phyloP scores from a whole-genome alignment of 768 basidiomycete species.

The Gloeophyllum trabeum region DNA sequence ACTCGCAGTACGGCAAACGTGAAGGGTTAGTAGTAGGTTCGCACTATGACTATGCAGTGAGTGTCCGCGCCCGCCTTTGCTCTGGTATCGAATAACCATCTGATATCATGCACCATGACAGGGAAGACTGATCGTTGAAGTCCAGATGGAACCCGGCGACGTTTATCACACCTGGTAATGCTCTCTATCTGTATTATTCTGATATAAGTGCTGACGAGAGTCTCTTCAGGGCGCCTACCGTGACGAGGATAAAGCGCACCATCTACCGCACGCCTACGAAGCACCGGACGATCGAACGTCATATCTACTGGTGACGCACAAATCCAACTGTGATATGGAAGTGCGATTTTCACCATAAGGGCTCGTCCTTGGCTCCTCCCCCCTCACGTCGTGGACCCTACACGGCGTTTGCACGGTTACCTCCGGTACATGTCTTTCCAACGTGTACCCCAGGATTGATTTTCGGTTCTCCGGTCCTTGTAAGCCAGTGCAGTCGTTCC shows the following conservation, averaged over 20 bases:
- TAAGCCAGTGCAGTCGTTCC: too few relatives aligned
- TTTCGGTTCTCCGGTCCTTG: too few relatives aligned
- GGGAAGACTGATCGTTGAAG: slow-evolving; percentile 78
- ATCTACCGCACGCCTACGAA: slow-evolving; percentile 33
- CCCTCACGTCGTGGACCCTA: too few relatives aligned
- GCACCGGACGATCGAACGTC: slow-evolving; percentile 58
- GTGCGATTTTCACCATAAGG: too few relatives aligned
- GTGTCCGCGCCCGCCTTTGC: too few relatives aligned
- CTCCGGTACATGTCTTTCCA: too few relatives aligned
- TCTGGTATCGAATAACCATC: not conserved
- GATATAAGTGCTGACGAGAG: not conserved
- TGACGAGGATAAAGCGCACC: slow-evolving; percentile 69
- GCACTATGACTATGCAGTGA: slow-evolving; percentile 57
- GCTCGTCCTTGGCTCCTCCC: too few relatives aligned
- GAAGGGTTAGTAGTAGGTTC: slow-evolving; percentile 78
- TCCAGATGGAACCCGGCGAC: slow-evolving; percentile 63
- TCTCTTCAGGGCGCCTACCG: slow-evolving; percentile 30
- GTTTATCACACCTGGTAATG: slow-evolving; percentile 58
- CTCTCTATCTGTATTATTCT: not conserved
- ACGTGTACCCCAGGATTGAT: too few relatives aligned
- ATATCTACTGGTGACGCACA: slow-evolving; percentile 64
- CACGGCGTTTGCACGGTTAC: too few relatives aligned
- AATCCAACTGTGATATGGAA: too few relatives aligned
- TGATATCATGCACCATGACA: slow-evolving; percentile 15
- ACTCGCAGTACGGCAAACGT: slow-evolving; percentile 47